These are phyloP conservation scores for Mallotus nudiflorus DNA, from an alignment of 345 rosid genomes.

Conservation along the genomic window DNA sequence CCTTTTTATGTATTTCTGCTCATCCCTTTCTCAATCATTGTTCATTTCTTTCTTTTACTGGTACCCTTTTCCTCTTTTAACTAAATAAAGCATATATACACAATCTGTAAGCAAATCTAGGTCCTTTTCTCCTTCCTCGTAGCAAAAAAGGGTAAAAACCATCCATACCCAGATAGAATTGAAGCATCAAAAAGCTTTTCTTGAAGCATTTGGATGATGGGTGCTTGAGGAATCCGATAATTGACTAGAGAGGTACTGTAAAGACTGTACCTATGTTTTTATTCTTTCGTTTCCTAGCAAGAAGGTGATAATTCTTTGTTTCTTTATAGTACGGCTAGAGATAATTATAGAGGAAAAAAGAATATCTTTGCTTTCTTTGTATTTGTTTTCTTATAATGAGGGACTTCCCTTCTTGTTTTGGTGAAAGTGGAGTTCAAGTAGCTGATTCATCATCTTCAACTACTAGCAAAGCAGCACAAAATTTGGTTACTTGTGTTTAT, in stretches of 20 bases:
- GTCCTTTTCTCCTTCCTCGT: background rate
- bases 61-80: slow-evolving; percentile 2
- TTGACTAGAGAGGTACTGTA: slow-evolving; percentile 29
- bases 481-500: slow-evolving; percentile 74
- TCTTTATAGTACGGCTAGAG: slow-evolving; percentile 1
- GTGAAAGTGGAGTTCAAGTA: slow-evolving; percentile 93
- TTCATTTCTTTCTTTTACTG: background rate
- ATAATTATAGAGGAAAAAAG: slow-evolving; percentile 7
- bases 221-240: slow-evolving; percentile 33
- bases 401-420: slow-evolving; percentile 97
- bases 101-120: slow-evolving; percentile 31
- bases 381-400: slow-evolving; percentile 44
- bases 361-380: background rate
- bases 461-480: slow-evolving; percentile 62
- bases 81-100: background rate
- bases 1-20: background rate
- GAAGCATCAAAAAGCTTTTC: slow-evolving; percentile 21
- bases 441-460: slow-evolving; percentile 77
- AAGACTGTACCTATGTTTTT: slow-evolving; percentile 2
- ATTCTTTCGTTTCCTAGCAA: background rate
- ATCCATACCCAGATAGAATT: slow-evolving; percentile 32
- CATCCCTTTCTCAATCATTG: background rate
- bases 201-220: slow-evolving; percentile 37
- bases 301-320: background rate
- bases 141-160: no score